Evolutionary conservation across 106 monocot genomes (phyloP).

Genomic region (Dactylorhiza incarnata): DNA sequence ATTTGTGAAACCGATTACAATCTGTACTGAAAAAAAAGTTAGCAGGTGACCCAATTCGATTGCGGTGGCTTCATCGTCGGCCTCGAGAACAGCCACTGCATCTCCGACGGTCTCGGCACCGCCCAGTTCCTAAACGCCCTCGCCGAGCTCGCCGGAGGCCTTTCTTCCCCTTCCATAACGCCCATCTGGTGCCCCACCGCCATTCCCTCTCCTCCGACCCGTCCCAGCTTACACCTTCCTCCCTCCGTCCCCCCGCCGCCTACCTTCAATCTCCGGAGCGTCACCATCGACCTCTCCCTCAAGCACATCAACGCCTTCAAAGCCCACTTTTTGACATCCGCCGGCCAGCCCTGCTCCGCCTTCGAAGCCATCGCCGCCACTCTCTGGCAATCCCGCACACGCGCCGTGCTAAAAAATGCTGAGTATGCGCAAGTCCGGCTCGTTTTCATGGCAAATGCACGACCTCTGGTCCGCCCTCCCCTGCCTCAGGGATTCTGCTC

Average conservation of each 20-base stretch:
- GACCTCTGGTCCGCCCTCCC: not conserved
- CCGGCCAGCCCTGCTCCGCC: conserved; percentile 11
- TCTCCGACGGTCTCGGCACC: conserved; percentile 22
- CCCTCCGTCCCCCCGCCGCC: not conserved
- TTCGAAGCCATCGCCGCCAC: conserved; percentile 23
- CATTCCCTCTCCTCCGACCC: conserved; percentile 10
- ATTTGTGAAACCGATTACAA: not conserved
- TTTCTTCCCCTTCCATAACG: not conserved
- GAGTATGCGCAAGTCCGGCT: conserved; percentile 1
- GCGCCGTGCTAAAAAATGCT: not conserved
- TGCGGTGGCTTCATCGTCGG: conserved; percentile 27
- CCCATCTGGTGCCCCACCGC: conserved; percentile 15
- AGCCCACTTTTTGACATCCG: conserved; percentile 6
- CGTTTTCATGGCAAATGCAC: conserved; percentile 15
- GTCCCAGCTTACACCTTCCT: too few relatives aligned
- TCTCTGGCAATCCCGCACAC: conserved; percentile 19
- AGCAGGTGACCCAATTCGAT: conserved; percentile 23
- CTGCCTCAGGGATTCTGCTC: conserved; percentile 36
- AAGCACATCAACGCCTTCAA: conserved; percentile 1
- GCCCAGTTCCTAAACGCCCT: conserved; percentile 18
- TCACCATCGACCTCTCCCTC: conserved; percentile 9
- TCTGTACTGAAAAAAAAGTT: not conserved
- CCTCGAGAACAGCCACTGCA: conserved; percentile 13
- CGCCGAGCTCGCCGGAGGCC: conserved; percentile 25
- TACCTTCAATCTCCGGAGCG: conserved; percentile 1